These are phyloP conservation scores for Knoxia roxburghii DNA, from an alignment of 257 asterid genomes.

Conservation along the genomic window DNA sequence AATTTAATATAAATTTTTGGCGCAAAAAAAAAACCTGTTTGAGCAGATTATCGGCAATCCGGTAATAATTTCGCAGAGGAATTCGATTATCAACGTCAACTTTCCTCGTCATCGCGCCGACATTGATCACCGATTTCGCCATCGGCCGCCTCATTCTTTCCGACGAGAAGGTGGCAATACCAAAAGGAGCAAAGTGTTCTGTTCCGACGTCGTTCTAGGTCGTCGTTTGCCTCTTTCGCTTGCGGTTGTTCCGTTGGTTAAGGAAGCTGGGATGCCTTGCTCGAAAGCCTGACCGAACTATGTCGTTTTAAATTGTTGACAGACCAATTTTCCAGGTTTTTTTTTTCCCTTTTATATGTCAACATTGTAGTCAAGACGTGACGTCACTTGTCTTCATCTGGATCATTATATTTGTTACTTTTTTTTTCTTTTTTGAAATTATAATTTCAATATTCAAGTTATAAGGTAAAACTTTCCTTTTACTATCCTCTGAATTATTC, in stretches of 20 bases:
- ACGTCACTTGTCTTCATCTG: too few relatives aligned
- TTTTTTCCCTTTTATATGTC: too few relatives aligned
- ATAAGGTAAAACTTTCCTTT: too few relatives aligned
- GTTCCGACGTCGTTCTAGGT: too few relatives aligned
- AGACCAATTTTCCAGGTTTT: too few relatives aligned
- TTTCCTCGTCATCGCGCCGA: slow-evolving; percentile 39
- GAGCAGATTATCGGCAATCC: slow-evolving; percentile 87
- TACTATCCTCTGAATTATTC: too few relatives aligned
- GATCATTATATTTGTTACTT: too few relatives aligned
- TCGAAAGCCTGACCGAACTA: neutral
- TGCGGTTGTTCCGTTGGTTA: slow-evolving; percentile 3
- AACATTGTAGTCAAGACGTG: too few relatives aligned
- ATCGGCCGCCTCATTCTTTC: slow-evolving; percentile 63
- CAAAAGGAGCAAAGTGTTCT: too few relatives aligned
- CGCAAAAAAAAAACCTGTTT: slow-evolving; percentile 47
- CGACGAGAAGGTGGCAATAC: slow-evolving; percentile 15
- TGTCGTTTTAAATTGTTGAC: neutral
- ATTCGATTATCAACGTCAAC: slow-evolving; percentile 71
- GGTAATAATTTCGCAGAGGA: slow-evolving; percentile 75
- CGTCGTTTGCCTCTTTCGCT: too few relatives aligned
- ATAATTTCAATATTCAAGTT: too few relatives aligned
- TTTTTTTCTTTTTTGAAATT: too few relatives aligned
- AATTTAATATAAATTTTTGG: neutral
- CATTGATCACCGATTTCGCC: slow-evolving; percentile 36
- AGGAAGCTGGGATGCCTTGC: neutral